Evolutionary conservation across 2,329 filamentous ascomycete species (phyloP).

Genomic region (Monilinia polystroma): DNA sequence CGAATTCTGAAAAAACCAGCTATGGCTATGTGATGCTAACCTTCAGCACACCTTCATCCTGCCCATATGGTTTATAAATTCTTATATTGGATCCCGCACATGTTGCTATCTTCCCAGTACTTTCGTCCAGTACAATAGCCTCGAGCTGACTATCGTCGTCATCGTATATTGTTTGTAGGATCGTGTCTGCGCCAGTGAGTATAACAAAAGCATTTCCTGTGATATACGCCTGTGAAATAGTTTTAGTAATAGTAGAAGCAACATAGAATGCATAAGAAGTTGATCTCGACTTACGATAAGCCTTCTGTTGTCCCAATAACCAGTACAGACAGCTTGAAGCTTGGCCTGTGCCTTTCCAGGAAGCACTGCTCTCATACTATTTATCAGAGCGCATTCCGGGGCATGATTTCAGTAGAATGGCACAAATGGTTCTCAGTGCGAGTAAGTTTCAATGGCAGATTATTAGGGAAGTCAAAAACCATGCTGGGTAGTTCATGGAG

Average conservation of each 20-base stretch:
- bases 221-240: conserved; percentile 68
- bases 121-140: conserved; percentile 77
- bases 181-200: conserved; percentile 68
- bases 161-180: conserved; percentile 89
- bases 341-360: conserved; percentile 76
- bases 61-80: conserved; percentile 74
- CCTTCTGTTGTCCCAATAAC: conserved; percentile 69
- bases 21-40: conserved; percentile 47
- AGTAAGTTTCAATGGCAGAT: not conserved
- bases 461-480: conserved; percentile 9
- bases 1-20: conserved; percentile 4
- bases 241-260: conserved; percentile 24
- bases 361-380: conserved; percentile 72
- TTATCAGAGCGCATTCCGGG: conserved; percentile 29
- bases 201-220: conserved; percentile 86
- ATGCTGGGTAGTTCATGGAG: not conserved
- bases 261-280: not conserved
- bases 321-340: conserved; percentile 74
- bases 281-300: conserved; percentile 60
- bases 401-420: conserved; percentile 18
- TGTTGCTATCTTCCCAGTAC: conserved; percentile 79
- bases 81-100: conserved; percentile 66
- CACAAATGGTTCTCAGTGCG: not conserved
- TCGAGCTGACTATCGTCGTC: conserved; percentile 65
- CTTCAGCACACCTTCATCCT: conserved; percentile 70